Conservation (phyloP, 1,284 basidiomycete species). For the Trametes polyzona region DNA sequence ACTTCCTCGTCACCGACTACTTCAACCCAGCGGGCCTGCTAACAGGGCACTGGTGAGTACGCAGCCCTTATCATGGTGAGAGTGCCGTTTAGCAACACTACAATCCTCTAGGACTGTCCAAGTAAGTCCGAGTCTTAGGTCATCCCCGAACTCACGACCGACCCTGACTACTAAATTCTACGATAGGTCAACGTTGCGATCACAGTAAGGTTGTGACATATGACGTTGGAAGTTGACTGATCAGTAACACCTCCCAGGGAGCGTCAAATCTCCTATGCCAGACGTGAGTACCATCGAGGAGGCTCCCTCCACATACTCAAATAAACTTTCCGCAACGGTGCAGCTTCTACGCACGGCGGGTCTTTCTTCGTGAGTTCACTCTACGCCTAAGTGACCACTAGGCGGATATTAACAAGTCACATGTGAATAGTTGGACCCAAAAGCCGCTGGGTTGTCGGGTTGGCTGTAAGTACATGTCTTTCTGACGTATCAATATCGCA, state of each 20-base stretch:
- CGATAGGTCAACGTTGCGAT: background rate
- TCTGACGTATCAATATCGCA: background rate
- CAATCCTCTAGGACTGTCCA: background rate
- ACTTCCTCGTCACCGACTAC: constrained; percentile 5
- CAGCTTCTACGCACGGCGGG: constrained; percentile 6
- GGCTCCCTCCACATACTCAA: background rate
- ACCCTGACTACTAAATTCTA: background rate
- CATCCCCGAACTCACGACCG: background rate
- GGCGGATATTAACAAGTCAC: background rate
- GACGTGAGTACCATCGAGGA: background rate
- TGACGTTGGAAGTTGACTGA: background rate
- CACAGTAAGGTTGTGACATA: background rate
- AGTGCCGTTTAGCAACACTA: background rate
- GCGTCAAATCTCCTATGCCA: constrained; percentile 5
- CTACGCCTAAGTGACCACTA: background rate
- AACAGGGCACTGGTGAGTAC: constrained; percentile 2
- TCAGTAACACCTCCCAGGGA: background rate
- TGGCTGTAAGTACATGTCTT: background rate
- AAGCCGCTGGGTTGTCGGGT: constrained; percentile 2
- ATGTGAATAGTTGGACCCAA: background rate
- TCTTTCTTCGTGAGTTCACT: background rate
- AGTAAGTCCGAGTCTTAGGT: background rate
- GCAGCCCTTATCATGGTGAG: background rate
- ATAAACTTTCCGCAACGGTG: background rate
- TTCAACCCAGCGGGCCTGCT: background rate